Conservation (phyloP, 225 moss, liverwort and hornwort genomes). For the Straminergon stramineum region DNA sequence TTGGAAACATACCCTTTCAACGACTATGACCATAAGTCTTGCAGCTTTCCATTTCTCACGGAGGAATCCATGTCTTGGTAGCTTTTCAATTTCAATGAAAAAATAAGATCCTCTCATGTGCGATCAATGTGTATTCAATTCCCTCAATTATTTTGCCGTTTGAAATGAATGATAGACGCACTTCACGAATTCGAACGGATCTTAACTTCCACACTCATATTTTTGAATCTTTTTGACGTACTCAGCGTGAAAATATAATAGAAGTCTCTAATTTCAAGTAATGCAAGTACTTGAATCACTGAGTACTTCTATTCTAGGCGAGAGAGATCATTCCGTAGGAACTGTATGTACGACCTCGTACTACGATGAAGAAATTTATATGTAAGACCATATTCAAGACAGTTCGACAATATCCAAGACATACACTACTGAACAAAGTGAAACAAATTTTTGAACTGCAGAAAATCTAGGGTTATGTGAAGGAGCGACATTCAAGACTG, state of each 20-base stretch:
- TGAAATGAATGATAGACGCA: not conserved
- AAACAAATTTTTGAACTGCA: too few species aligned
- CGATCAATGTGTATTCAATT: not conserved
- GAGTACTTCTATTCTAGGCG: too few species aligned
- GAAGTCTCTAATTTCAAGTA: not conserved
- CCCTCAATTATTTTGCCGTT: not conserved
- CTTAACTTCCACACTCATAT: too few species aligned
- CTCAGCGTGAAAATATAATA: not conserved
- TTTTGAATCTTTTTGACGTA: not conserved
- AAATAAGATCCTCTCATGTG: not conserved
- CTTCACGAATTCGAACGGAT: not conserved
- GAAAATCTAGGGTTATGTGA: not conserved
- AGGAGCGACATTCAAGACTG: not conserved
- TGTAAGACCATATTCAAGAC: not conserved
- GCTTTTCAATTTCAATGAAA: not conserved
- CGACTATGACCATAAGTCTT: not conserved
- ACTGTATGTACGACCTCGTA: not conserved
- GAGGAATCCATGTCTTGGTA: not conserved
- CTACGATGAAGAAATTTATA: not conserved
- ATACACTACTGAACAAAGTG: not conserved
- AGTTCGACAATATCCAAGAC: not conserved
- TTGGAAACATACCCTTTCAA: not conserved
- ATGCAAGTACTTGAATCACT: not conserved
- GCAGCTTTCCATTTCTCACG: not conserved
- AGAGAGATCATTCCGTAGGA: not conserved